Evolutionary conservation across 2,329 filamentous ascomycete species (phyloP), one percentile per base, ranked within the genome.

Genomic region (Botrytis fabae): DNA sequence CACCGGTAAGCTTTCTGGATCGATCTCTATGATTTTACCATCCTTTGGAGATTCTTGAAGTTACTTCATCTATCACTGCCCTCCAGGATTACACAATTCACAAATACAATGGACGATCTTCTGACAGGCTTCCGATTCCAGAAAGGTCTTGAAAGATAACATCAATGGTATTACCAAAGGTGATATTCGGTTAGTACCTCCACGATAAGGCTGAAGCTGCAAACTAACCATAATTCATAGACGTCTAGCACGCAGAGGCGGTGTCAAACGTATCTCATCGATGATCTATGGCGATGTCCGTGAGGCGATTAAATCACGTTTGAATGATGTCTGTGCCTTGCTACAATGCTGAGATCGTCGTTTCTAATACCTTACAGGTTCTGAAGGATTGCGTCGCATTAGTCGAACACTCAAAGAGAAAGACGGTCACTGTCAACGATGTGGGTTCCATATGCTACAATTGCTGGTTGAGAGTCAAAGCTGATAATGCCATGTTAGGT

Each of bases 201-300:
- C 10, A 14, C 28, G 40, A 40, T 59, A 40, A 40, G 44, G 14
- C 22, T 54, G 28, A 51, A 42, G 42, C 40, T 69, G 51, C 25
- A 9, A 44, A 40, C 38, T 71, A 63, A 61, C 63, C 32, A 28
- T 46, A 35, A 32, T 32, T 60, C 9, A 57, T 12, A 77, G 92
- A 76, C 90, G 92, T 59, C 82, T 95, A 0, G 93, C 93, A 1
- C 88, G 93, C 9, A 89, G 93, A 10, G 93, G 92, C 1, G 93
- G 93, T 0, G 90, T 95, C 0, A 94, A 94, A 80, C 85, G 92
- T 0, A 93, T 95, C 14, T 91, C 90, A 0, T 86, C 80, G 0
- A 76, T 63, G 0, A 90, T 94, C 4, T 95, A 95, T 77, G 84
- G 89, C 0, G 90, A 92, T 0, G 81, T 86, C 0, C 84, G 93